phyloP scores from a whole-genome alignment of 345 rosid genomes.

The Eucalyptus regnans region DNA sequence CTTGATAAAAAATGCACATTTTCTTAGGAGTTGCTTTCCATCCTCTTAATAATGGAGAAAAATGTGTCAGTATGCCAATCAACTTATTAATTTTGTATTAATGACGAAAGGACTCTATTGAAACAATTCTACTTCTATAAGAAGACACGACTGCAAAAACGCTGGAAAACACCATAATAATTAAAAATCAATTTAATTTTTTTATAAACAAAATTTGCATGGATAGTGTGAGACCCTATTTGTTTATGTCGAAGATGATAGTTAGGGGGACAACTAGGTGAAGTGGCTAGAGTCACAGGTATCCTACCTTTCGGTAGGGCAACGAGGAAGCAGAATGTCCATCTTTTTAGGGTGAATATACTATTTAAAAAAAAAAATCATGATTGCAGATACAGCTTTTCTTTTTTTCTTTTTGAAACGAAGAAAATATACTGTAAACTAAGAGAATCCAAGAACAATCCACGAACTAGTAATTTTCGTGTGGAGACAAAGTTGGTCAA shows the following conservation, averaged over 20 bases:
- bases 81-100: not conserved
- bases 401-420: not conserved
- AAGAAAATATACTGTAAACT: not conserved
- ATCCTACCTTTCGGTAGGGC: not conserved
- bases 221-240: not conserved
- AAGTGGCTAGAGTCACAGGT: not conserved
- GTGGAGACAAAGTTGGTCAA: not conserved
- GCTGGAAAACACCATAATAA: not conserved
- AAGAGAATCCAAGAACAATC: not conserved
- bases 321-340: not conserved
- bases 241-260: not conserved
- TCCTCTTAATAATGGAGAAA: not conserved
- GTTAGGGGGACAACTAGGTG: not conserved
- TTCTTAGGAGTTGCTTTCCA: not conserved
- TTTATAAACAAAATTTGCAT: not conserved
- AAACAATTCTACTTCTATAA: not conserved
- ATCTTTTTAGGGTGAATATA: not conserved
- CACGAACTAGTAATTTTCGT: not conserved
- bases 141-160: not conserved
- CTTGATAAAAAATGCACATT: not conserved
- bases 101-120: not conserved
- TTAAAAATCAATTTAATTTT: not conserved
- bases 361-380: not conserved
- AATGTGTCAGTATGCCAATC: not conserved
- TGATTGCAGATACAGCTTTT: not conserved